Percentiles rank a stretch among this genome's conserved stretches.
Evolutionary conservation across 2,329 filamentous ascomycete species (phyloP).

Genomic region (Colletotrichum sp.): DNA sequence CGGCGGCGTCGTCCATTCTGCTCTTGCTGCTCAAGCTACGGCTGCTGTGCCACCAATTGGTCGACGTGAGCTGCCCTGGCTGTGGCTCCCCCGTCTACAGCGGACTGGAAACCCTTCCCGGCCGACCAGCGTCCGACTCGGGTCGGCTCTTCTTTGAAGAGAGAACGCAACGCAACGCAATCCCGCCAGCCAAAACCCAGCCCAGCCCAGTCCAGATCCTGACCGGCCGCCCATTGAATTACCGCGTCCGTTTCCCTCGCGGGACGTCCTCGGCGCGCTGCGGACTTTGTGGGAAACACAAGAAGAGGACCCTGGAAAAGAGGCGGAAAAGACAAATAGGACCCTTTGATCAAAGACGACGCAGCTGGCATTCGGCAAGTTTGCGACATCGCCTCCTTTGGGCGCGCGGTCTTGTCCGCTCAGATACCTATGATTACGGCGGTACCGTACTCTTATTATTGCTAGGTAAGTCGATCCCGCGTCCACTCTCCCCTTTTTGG

Average conservation of each 20-base stretch:
- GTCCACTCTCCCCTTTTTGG: slow-evolving; percentile 1
- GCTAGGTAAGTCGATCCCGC: not conserved
- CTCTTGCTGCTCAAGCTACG: not conserved
- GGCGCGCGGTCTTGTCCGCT: not conserved
- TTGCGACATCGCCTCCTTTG: not conserved
- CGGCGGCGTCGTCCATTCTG: not conserved
- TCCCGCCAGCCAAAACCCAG: not conserved
- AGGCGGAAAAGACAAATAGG: not conserved
- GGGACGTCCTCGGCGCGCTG: not conserved
- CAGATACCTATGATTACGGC: not conserved
- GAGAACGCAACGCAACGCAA: not conserved
- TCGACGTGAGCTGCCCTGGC: not conserved
- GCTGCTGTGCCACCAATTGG: not conserved
- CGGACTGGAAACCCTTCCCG: not conserved
- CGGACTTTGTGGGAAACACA: not conserved
- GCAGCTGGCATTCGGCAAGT: not conserved
- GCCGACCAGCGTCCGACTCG: not conserved
- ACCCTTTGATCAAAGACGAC: not conserved
- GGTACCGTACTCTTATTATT: not conserved
- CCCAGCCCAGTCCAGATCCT: not conserved
- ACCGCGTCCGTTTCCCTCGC: not conserved
- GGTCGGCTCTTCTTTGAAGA: not conserved
- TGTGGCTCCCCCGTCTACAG: not conserved
- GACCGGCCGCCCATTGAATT: not conserved
- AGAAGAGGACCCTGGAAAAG: not conserved